phyloP scores from a whole-genome alignment of 1,284 basidiomycete genomes.

The Cryptococcus sp. region DNA sequence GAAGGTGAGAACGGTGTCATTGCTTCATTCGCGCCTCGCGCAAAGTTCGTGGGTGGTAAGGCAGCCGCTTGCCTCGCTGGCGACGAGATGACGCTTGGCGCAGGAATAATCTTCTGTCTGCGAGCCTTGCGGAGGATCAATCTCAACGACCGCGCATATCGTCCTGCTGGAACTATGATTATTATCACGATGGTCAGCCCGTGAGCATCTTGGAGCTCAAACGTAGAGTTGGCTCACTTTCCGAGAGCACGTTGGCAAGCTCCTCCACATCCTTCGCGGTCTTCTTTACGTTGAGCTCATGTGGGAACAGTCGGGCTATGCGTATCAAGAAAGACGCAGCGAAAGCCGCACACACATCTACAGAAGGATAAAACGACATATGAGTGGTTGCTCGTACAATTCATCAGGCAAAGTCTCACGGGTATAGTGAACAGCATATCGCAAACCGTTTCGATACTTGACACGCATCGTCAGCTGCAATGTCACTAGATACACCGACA shows the following conservation, averaged over 20 bases:
- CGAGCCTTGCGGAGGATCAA: conserved; percentile 80
- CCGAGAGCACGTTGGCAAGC: conserved; percentile 69
- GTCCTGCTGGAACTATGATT: conserved; percentile 65
- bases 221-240: conserved; percentile 59
- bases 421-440: conserved; percentile 62
- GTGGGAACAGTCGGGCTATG: conserved; percentile 79
- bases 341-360: conserved; percentile 89
- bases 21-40: not conserved
- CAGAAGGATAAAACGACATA: conserved; percentile 39
- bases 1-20: conserved; percentile 26
- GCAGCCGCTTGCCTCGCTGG: conserved; percentile 24
- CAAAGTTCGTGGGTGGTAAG: conserved; percentile 14
- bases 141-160: conserved; percentile 82
- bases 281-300: conserved; percentile 74
- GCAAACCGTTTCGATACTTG: conserved; percentile 83
- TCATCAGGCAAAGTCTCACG: conserved; percentile 53
- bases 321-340: conserved; percentile 84
- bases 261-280: conserved; percentile 76
- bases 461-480: conserved; percentile 20
- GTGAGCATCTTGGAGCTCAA: not conserved
- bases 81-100: conserved; percentile 46
- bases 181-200: not conserved
- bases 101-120: conserved; percentile 62
- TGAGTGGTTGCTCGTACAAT: not conserved
- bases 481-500: not conserved